A percentile compares a stretch with the other conserved stretches of the same genome.
phyloP scores from a whole-genome alignment of 352 stramenopile species.

The Plasmopara halstedii region DNA sequence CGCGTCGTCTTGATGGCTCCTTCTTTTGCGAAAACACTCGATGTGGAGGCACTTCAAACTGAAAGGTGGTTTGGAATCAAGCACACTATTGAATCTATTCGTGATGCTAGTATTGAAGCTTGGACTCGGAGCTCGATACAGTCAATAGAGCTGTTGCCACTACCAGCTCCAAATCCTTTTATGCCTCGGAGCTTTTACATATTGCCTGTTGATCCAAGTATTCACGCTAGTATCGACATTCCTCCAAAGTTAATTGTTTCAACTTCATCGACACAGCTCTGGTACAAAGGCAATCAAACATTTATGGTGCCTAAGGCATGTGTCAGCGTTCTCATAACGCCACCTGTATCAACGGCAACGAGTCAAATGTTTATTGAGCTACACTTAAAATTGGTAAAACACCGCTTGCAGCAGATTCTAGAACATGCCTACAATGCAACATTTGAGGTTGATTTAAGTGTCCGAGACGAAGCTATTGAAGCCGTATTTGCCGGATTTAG shows the following conservation, averaged over 20 bases:
- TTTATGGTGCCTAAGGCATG: slow-evolving; percentile 68
- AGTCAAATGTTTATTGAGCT: slow-evolving; percentile 57
- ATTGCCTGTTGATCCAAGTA: slow-evolving; percentile 15
- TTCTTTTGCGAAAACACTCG: slow-evolving; percentile 24
- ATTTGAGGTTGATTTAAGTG: slow-evolving; percentile 41
- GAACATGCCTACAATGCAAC: slow-evolving; percentile 61
- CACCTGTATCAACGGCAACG: slow-evolving; percentile 42
- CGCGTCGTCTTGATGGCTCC: slow-evolving; percentile 52
- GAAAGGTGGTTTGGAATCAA: slow-evolving; percentile 61
- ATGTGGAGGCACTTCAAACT: slow-evolving; percentile 2
- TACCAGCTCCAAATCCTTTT: slow-evolving; percentile 53
- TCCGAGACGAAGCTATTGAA: slow-evolving; percentile 65
- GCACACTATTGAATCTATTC: slow-evolving; percentile 38
- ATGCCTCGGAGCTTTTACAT: slow-evolving; percentile 57
- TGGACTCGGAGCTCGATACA: slow-evolving; percentile 13
- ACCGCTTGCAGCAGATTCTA: slow-evolving; percentile 52
- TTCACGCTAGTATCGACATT: slow-evolving; percentile 2
- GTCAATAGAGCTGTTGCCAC: not conserved
- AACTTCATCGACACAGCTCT: slow-evolving; percentile 48
- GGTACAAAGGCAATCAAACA: slow-evolving; percentile 59
- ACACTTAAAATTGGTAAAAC: slow-evolving; percentile 55
- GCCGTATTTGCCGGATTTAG: slow-evolving; percentile 62
- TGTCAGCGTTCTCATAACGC: slow-evolving; percentile 52
- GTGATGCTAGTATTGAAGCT: slow-evolving; percentile 2
- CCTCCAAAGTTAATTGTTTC: slow-evolving; percentile 28